Evolutionary conservation across 2,329 filamentous ascomycete species (phyloP), one percentile per base, ranked within the genome.

Genomic region (Colletotrichum euphorbiae): DNA sequence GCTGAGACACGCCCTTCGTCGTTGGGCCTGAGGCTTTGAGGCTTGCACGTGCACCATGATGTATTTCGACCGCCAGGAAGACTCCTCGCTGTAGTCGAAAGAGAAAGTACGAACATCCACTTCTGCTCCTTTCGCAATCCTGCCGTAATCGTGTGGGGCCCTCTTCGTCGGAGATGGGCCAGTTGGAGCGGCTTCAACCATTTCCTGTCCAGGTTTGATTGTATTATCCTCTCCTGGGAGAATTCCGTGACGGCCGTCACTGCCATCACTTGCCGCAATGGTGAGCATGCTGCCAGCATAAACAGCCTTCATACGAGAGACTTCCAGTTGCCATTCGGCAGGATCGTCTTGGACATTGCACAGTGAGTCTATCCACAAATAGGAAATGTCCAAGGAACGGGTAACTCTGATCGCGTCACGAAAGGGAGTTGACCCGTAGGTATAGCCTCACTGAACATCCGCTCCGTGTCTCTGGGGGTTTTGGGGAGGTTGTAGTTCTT

Each of bases 261-360:
- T 4, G 0, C 56, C 57, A 0, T 36, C n/a, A 1, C 2, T 62
- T 13, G 63, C 63, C 1, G 46, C 42, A 3, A 66, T 36, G 0
- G 50, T 66, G 0, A 62, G 1, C 6, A 11, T 6, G 24, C 57
- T 56, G 1, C 63, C 63, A 8, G 56, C 42, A 2, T 62, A 66
- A 1, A 62, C 24, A 1, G 55, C 24, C 6, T 24, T 19, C 63
- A 66, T 66, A 0, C 42, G 13, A 6, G 63, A 61, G 2, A 48
- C 63, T 17, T 66, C 63, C 6, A 12, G 11, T 15, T 50, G 40
- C 63, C 63, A 62, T 4, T 66, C 57, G 2, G 17, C 42, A 6
- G 13, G 21, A n/a, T 56, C 63, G 3, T 66, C 63, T 24, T 66
- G 63, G 4, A 62, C 4, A 13, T 55, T 66, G 6, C 62, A 66